A percentile compares a stretch with the other conserved stretches of the same genome.
Evolutionary conservation across 2,329 filamentous ascomycete species (phyloP).

Genomic region (Tolypocladium album): DNA sequence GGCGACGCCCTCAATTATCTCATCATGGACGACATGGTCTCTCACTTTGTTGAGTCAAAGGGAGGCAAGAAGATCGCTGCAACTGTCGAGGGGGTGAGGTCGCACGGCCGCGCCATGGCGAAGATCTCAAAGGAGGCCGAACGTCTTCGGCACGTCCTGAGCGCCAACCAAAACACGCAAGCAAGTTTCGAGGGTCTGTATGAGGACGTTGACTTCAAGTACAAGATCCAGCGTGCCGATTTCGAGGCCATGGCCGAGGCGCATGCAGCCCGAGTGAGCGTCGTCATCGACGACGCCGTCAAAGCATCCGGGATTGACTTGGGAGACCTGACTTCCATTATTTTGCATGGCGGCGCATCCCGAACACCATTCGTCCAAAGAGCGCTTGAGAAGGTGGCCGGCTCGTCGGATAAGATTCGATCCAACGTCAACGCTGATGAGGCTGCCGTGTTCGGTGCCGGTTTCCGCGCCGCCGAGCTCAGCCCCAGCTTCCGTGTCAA

Average conservation of each 20-base stretch:
- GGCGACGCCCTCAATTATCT: slow-evolving; percentile 82
- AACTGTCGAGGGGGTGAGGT: slow-evolving; percentile 51
- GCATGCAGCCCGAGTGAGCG: slow-evolving; percentile 57
- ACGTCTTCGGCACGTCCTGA: slow-evolving; percentile 76
- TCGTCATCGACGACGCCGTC: slow-evolving; percentile 64
- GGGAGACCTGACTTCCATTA: slow-evolving; percentile 74
- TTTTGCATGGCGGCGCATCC: slow-evolving; percentile 83
- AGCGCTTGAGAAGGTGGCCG: slow-evolving; percentile 65
- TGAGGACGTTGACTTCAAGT: slow-evolving; percentile 87
- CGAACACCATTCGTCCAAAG: slow-evolving; percentile 93
- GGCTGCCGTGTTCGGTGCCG: slow-evolving; percentile 89
- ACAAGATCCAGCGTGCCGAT: slow-evolving; percentile 68
- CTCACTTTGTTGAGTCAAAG: slow-evolving; percentile 62
- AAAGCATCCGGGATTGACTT: slow-evolving; percentile 61
- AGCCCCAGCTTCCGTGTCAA: slow-evolving; percentile 97
- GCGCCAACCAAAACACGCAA: slow-evolving; percentile 76
- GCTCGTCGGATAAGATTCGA: slow-evolving; percentile 67
- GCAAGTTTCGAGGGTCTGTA: slow-evolving; percentile 81
- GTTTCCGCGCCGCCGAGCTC: slow-evolving; percentile 83
- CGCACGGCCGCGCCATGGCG: slow-evolving; percentile 73
- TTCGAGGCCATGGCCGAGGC: slow-evolving; percentile 70
- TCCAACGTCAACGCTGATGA: slow-evolving; percentile 96
- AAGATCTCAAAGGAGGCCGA: slow-evolving; percentile 93
- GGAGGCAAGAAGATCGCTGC: slow-evolving; percentile 55
- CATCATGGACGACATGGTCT: slow-evolving; percentile 81